Conservation (phyloP, 1,284 basidiomycete species). For the Prillingera fragicola region DNA sequence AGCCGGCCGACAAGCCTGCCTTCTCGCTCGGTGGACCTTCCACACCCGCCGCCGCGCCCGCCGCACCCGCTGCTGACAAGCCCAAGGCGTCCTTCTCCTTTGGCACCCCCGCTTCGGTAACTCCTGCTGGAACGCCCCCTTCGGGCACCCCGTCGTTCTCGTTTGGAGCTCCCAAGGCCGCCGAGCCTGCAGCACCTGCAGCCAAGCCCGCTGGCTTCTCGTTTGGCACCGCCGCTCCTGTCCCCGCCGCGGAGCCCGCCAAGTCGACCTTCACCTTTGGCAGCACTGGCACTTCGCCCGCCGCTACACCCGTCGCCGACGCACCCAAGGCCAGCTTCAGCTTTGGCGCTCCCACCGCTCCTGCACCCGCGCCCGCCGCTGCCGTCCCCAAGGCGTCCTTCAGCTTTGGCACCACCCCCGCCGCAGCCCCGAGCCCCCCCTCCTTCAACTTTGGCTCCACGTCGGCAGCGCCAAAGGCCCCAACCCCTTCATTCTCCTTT, state of each 20-base stretch:
- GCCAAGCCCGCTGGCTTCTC: no score
- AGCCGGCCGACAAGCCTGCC: slow-evolving; percentile 1
- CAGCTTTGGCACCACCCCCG: slow-evolving; percentile 5
- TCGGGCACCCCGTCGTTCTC: not conserved
- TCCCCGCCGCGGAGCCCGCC: not conserved
- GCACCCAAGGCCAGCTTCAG: slow-evolving; percentile 5
- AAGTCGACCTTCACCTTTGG: not conserved
- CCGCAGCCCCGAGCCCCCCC: not conserved
- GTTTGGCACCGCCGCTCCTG: not conserved
- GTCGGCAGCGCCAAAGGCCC: not conserved
- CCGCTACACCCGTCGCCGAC: no score
- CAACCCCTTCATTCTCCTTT: not conserved
- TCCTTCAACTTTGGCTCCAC: slow-evolving; percentile 1
- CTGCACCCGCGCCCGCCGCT: no score
- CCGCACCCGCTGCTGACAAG: not conserved
- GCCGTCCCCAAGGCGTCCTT: slow-evolving; percentile 2
- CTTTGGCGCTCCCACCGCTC: not conserved
- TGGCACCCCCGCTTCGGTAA: not conserved
- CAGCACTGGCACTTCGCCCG: no score
- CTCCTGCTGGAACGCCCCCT: no score
- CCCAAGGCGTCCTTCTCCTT: not conserved
- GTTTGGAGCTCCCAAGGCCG: not conserved
- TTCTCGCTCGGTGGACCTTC: slow-evolving; percentile 5
- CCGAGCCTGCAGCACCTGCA: not conserved
- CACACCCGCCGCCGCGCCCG: not conserved